These are phyloP conservation scores for Ogataea allantospora DNA, from an alignment of 805 yeast species.

Conservation along the genomic window DNA sequence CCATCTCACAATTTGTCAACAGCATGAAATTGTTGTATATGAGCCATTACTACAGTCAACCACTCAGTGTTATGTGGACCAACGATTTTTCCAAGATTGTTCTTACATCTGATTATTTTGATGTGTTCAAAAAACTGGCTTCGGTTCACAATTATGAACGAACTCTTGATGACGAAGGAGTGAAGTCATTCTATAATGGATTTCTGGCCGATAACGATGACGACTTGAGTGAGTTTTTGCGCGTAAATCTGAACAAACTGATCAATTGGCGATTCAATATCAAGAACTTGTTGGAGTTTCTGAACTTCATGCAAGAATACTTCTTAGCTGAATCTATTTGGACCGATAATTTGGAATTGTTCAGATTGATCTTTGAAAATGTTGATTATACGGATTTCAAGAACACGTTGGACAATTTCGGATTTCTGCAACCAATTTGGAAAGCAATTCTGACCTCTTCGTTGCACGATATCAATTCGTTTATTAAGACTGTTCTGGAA, in stretches of 20 bases:
- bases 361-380: slow-evolving; percentile 25
- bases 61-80: slow-evolving; percentile 34
- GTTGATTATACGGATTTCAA: slow-evolving; percentile 15
- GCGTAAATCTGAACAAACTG: slow-evolving; percentile 27
- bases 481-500: slow-evolving; percentile 21
- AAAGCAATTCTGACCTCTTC: slow-evolving; percentile 7
- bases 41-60: slow-evolving; percentile 36
- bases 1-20: slow-evolving; percentile 31
- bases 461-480: slow-evolving; percentile 16
- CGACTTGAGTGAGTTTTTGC: slow-evolving; percentile 21
- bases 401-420: slow-evolving; percentile 9
- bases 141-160: slow-evolving; percentile 25
- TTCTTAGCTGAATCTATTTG: slow-evolving; percentile 28
- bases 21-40: slow-evolving; percentile 34
- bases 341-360: slow-evolving; percentile 31
- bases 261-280: slow-evolving; percentile 32
- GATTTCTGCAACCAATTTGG: slow-evolving; percentile 28
- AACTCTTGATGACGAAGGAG: slow-evolving; percentile 10
- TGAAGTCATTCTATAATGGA: slow-evolving; percentile 21
- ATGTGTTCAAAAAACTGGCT: slow-evolving; percentile 29
- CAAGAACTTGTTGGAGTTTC: slow-evolving; percentile 28
- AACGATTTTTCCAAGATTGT: slow-evolving; percentile 27
- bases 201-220: slow-evolving; percentile 22
- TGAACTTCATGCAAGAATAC: slow-evolving; percentile 28
- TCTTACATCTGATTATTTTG: slow-evolving; percentile 25